Evolutionary conservation across 306 rosid genomes (phyloP).

Genomic region (Prosopis cineraria): DNA sequence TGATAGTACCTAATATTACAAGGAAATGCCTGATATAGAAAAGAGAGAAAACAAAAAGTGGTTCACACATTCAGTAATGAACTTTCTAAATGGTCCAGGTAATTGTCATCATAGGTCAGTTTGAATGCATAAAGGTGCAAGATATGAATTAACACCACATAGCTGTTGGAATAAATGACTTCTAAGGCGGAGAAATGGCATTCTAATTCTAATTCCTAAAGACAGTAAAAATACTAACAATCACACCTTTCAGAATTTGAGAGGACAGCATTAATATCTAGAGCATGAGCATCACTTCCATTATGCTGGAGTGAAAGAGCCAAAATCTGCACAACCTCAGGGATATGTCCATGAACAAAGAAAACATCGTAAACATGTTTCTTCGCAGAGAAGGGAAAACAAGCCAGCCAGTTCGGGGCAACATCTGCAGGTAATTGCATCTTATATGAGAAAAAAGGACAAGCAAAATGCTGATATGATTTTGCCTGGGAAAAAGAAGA

Average conservation of each 20-base stretch:
- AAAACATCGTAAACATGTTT: constrained; percentile 76
- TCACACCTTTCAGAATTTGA: constrained; percentile 76
- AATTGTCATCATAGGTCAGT: neutral
- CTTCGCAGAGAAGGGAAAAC: constrained; percentile 72
- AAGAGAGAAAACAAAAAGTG: neutral
- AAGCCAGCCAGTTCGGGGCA: constrained; percentile 83
- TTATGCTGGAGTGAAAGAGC: constrained; percentile 66
- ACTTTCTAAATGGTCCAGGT: neutral
- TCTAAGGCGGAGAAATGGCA: constrained; percentile 7
- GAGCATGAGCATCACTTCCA: constrained; percentile 53
- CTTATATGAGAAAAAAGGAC: constrained; percentile 27
- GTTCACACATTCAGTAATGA: neutral
- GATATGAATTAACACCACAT: neutral
- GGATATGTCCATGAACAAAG: constrained; percentile 62
- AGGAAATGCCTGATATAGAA: neutral
- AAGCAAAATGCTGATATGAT: constrained; percentile 22
- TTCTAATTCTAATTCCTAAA: too few species aligned
- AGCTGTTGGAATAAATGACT: neutral
- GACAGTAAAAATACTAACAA: neutral
- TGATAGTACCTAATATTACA: neutral
- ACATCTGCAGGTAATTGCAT: constrained; percentile 66
- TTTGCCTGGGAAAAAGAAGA: neutral
- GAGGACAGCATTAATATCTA: constrained; percentile 55
- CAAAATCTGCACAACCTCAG: constrained; percentile 81
- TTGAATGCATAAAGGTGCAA: neutral